Percentiles rank a stretch among this genome's conserved stretches.
These are phyloP conservation scores for Patellifolia procumbens DNA, from an alignment of 179 eudicot species.

Conservation along the genomic window DNA sequence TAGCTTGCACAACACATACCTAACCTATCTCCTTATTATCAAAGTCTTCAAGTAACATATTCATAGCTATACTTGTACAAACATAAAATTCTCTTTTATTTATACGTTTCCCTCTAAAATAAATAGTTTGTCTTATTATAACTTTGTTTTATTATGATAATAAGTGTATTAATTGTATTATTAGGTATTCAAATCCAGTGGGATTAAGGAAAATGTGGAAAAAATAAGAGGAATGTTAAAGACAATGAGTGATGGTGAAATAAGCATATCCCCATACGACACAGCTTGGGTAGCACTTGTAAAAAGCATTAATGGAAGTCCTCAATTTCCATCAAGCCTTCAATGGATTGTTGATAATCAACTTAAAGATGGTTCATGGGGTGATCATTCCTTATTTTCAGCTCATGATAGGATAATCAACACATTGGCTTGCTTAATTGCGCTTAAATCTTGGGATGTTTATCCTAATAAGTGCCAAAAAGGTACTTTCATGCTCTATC, in stretches of 20 bases:
- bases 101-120: neutral
- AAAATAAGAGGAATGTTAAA: conserved; percentile 43
- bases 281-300: conserved; percentile 96
- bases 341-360: conserved; percentile 77
- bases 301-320: conserved; percentile 44
- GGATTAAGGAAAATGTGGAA: conserved; percentile 28
- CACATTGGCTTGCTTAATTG: conserved; percentile 76
- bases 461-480: conserved; percentile 39
- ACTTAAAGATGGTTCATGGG: conserved; percentile 88
- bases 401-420: conserved; percentile 72
- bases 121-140: neutral
- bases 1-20: neutral
- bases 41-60: neutral
- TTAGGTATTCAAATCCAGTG: conserved; percentile 18
- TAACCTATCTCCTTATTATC: neutral
- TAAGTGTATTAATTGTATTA: neutral
- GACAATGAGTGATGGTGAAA: conserved; percentile 80
- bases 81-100: neutral
- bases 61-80: conserved; percentile 2
- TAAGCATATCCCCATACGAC: conserved; percentile 70
- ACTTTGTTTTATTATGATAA: neutral
- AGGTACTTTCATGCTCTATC: conserved; percentile 36
- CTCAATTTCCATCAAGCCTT: conserved; percentile 70
- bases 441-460: conserved; percentile 70
- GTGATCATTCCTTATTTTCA: conserved; percentile 46